Percentiles rank a stretch among this genome's conserved stretches.
Evolutionary conservation across 2,329 filamentous ascomycete genomes (phyloP).

Genomic region (Ophiocordyceps unilateralis): DNA sequence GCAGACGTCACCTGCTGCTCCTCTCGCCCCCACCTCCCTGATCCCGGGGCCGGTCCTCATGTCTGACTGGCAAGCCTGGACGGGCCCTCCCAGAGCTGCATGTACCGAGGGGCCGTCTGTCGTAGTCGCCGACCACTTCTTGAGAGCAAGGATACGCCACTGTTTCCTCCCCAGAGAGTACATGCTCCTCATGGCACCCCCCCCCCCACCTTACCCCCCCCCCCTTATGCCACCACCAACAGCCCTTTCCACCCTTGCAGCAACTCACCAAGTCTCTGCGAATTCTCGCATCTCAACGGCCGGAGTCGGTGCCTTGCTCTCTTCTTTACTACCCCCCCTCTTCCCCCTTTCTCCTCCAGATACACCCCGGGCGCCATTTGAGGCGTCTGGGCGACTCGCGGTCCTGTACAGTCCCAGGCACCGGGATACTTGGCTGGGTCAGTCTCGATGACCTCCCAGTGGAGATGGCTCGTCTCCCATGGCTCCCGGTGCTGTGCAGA

Average conservation of each 20-base stretch:
- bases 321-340: not conserved
- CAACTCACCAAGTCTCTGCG: constrained; percentile 4
- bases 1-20: not conserved
- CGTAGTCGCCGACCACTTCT: constrained; percentile 1
- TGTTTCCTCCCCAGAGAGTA: constrained; percentile 2
- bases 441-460: not conserved
- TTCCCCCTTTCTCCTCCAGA: constrained; percentile 4
- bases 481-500: not conserved
- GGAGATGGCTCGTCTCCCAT: not conserved
- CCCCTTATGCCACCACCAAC: not conserved
- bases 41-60: not conserved
- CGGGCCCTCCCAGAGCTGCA: not conserved
- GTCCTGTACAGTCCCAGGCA: not conserved
- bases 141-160: constrained; percentile 1
- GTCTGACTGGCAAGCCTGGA: constrained; percentile 1
- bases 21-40: not conserved
- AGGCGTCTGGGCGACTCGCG: not conserved
- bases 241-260: constrained; percentile 5
- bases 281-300: constrained; percentile 7
- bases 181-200: constrained; percentile 1
- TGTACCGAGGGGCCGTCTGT: not conserved
- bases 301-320: constrained; percentile 2
- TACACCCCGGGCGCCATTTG: constrained; percentile 5
- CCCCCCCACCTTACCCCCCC: not conserved
- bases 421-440: not conserved